Base-by-base conservation (phyloP, 2,329 filamentous ascomycete genomes). In the Coniochaeta ligniaria region DNA sequence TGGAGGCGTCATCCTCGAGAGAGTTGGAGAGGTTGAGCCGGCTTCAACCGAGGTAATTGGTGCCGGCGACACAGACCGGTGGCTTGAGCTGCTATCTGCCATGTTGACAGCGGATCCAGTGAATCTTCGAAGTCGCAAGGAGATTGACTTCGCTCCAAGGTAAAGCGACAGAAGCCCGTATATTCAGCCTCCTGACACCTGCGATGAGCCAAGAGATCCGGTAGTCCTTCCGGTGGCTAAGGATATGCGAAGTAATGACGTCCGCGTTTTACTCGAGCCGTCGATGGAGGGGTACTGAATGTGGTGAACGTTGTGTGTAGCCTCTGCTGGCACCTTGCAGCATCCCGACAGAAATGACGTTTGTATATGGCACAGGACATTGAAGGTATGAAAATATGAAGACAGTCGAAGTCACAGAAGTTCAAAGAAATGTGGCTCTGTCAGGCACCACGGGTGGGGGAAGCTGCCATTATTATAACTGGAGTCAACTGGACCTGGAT, bases 191-290 rank as follows among this genome's bases (percentile, higher is more conserved):
- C 26, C 26, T n/a, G 20, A 4, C 43, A 26, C 45, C 26, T 24
- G 5, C 3, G 45, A 14, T 43, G 41, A 43, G 12, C 12, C 35
- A 38, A 38, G 41, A 45, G 20, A 20, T 47, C 17, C 26, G 24
- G 28, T 11, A 20, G 50, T 6, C 31, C 54, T 22, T 3, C 31
- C 38, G 54, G 31, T 57, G 31, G n/a, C 26, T 35, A 35, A 36
- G 54, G 31, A 24, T 35, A 8, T 4, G 12, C 28, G 28, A 36
- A 26, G 35, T 36, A 57, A 57, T 36, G 54, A 57, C 28, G 54
- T 36, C 56, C 24, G 38, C 36, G 28, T 14, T 59, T 45, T 41
- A 57, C 38, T 41, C 59, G 61, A 60, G 61, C 52, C 57, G 61
- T 60, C 38, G 56, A 43, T 62, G 61, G 54, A 57, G 54, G 31